A percentile compares a stretch with the other conserved stretches of the same genome.
Evolutionary conservation across 75 land plant species (phyloP).

Genomic region (Adiantum capillusveneris): DNA sequence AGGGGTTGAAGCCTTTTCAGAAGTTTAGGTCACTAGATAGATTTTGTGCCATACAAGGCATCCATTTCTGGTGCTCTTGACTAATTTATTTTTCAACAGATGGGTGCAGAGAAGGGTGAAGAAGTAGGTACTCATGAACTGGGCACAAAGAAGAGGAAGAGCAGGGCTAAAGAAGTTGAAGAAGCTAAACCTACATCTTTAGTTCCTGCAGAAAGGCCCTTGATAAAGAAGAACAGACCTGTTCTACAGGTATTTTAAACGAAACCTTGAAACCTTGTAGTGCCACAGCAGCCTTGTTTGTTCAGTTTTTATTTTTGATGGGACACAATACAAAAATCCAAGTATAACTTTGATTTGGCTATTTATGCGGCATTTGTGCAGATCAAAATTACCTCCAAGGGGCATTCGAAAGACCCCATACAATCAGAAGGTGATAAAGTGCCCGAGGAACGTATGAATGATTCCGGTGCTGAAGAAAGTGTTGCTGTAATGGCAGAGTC

Average conservation of each 20-base stretch:
- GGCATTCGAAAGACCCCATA: slow-evolving; percentile 17
- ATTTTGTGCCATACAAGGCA: no score
- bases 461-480: no score
- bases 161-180: slow-evolving; percentile 67
- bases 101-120: background rate
- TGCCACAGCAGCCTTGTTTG: no score
- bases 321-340: no score
- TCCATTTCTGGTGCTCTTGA: no score
- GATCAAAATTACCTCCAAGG: slow-evolving; percentile 71
- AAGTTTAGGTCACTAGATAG: no score
- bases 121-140: background rate
- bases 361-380: slow-evolving; percentile 13
- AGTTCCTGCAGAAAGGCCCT: slow-evolving; percentile 58
- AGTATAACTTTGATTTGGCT: background rate
- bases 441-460: no score
- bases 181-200: slow-evolving; percentile 66
- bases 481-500: slow-evolving; percentile 11
- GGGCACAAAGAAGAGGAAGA: slow-evolving; percentile 4
- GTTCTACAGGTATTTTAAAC: slow-evolving; percentile 73
- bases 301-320: no score
- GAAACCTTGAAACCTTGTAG: no score
- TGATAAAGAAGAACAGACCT: slow-evolving; percentile 80
- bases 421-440: no score
- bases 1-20: no score
- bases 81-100: slow-evolving; percentile 1